Base-by-base conservation (phyloP, 2,329 filamentous ascomycete species). In the Plectosphaerella plurivora region DNA sequence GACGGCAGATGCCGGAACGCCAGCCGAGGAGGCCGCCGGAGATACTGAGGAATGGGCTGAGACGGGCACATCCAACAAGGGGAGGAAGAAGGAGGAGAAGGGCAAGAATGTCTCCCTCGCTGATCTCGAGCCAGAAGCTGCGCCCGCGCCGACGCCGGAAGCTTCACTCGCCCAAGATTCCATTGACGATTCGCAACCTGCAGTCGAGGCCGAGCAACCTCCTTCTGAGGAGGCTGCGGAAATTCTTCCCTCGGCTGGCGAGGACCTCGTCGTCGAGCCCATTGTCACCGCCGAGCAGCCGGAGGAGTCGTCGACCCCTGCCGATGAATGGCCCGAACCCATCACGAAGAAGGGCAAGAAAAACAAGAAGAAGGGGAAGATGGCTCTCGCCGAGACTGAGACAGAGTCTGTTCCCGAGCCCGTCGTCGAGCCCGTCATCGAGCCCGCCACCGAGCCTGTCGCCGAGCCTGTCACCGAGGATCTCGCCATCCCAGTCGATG, bases 311-410 rank as follows among this genome's bases (percentile, higher is more conserved):
- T 12, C 41, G 22, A 16, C 18, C 41, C 10, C 37, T 39, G n/a
- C 41, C n/a, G 41, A 44, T 20, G 41, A 44, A 16, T 44, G 41
- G 57, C 36, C 55, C 33, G 54, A 54, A 47, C 45, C 57, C 46
- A 56, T 57, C 53, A 62, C 65, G 53, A 66, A 69, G 59, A 66
- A 68, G 60, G 59, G 53, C 35, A 65, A 69, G 57, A 66, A 66
- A 57, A 53, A 60, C 45, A 57, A 57, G 50, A 59, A 59, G 16
- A 54, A 53, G 49, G 48, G 24, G 25, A 47, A 28, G 5, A 47
- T 33, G 12, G 16, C n/a, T 6, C 36, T 44, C 22, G 22, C 22
- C 22, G 22, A 22, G 22, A 22, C 22, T 5, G 49, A 45, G n/a
- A 12, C 28, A 28, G 52, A 45, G n/a, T 18, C 45, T 22, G 51